Base-by-base conservation (phyloP, 352 stramenopile genomes). In the Phytophthora lateralis region DNA sequence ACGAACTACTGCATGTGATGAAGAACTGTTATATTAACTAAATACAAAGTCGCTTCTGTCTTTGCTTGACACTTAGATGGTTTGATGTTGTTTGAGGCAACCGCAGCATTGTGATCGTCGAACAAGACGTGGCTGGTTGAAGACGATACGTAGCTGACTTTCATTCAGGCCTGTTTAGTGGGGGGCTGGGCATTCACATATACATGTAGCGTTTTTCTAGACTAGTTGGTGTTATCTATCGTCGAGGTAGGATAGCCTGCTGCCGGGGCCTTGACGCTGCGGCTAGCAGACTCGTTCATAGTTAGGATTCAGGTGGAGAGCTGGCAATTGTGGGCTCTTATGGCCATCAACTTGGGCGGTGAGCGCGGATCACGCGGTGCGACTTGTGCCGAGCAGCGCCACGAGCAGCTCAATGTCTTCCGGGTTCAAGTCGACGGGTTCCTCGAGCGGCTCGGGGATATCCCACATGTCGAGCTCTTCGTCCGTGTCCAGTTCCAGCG, bases 11-110 rank as follows among this genome's bases (percentile, higher is more conserved):
- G 17, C 50, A 21, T 48, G 54, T 32, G 45, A 44, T 60, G 39
- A 61, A 53, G 47, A 61, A 56, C 45, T 66, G 57, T 70, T n/a
- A 69, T 68, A 73, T 43, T 65, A 73, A 72, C 48, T 65, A 73
- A 72, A 69, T 69, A 73, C 57, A 67, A 56, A 53, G 24, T 63
- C 26, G 27, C 53, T 38, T 63, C 9, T 57, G 32, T 2, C 4
- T 30, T 30, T 30, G 26, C 4, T 30, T 30, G 26, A 30, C 27
- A 32, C 8, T 32, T 30, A 4, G 6, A 11, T 2, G 8, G 6
- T 11, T 32, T 32, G 27, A 2, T 32, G 27, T 12, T 10, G 11
- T n/a, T 38, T 38, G 1, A 38, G 32, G 30, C 11, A 8, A 35
- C 30, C 3, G 21, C 21, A 35, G 11, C 30, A 14, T 35, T 15